Evolutionary conservation across 352 stramenopile genomes (phyloP).

Genomic region (Globisporangium cylindrosporum): DNA sequence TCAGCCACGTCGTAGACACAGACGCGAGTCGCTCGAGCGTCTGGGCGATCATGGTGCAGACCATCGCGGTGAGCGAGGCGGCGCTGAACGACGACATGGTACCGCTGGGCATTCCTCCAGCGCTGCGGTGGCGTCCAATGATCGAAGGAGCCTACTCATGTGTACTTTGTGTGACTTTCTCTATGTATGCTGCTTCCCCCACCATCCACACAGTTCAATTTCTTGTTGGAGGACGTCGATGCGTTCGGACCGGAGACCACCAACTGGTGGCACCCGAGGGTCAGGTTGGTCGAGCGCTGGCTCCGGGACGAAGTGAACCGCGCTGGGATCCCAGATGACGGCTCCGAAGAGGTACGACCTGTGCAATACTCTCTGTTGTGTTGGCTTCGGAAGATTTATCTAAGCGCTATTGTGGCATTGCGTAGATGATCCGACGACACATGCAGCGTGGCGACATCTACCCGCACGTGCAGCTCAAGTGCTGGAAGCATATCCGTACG

Average conservation of each 20-base stretch:
- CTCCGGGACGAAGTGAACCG: slow-evolving; percentile 57
- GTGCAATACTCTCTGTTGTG: neutral
- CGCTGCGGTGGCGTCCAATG: neutral
- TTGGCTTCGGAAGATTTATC: neutral
- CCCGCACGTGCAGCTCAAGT: slow-evolving; percentile 58
- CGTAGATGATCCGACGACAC: slow-evolving; percentile 62
- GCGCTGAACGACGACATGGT: slow-evolving; percentile 53
- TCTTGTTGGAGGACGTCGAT: slow-evolving; percentile 50
- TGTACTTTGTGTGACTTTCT: neutral
- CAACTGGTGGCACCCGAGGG: slow-evolving; percentile 71
- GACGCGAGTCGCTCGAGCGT: neutral
- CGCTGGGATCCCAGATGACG: slow-evolving; percentile 61
- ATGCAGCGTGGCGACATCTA: slow-evolving; percentile 76
- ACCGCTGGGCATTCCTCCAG: neutral
- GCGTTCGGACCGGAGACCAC: slow-evolving; percentile 24
- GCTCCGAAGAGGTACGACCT: slow-evolving; percentile 54
- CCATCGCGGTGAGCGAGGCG: slow-evolving; percentile 49
- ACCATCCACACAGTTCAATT: slow-evolving; percentile 28
- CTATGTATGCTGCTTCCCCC: neutral
- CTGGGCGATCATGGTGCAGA: slow-evolving; percentile 42
- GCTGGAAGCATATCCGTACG: slow-evolving; percentile 63
- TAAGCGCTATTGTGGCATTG: neutral
- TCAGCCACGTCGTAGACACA: neutral
- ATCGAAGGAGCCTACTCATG: neutral
- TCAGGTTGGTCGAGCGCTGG: slow-evolving; percentile 72